Base-by-base conservation (phyloP, 2,329 filamentous ascomycete genomes). In the Fusarium udum region DNA sequence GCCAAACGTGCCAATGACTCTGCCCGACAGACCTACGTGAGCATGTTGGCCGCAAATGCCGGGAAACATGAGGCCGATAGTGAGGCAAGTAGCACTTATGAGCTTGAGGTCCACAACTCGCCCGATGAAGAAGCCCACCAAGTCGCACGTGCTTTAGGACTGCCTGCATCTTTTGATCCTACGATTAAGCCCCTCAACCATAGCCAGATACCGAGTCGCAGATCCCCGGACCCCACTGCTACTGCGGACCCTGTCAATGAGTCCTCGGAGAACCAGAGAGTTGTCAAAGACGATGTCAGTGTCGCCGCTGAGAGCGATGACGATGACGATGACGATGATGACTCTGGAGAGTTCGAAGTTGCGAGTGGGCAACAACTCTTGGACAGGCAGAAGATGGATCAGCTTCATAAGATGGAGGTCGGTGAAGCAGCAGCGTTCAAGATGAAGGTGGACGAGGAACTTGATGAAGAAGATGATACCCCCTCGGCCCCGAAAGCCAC, bases 1-100 rank as follows among this genome's bases (percentile, higher is more conserved):
- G 88, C 89, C 67, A 97, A 97, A 85, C 91, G 95, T 36, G 88
- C 91, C 57, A 91, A 92, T 61, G 94, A 97, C 76, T 91, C 93
- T 11, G 87, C 85, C 22, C 89, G 95, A 39, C 91, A 92, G 74
- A 92, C 91, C 49, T 97, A 97, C 80, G 87, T 91, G 58, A 89
- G 92, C 60, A 94, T 97, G 82, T 84, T 97, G 15, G 90, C 92
- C 58, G 88, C 92, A 75, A 87, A 83, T 14, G 80, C 85, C 49
- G 88, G 88, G 39, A 85, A 84, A 55, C 89, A 91, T 76, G 89
- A 90, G 77, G 88, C 88, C 69, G 87, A 90, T 66, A 87, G 84
- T 79, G 86, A 88, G 64, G 83, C 83, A 42, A 86, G 84, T 73
- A 86, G 84, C 74, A 80, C 83, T 13, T 90, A 89, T 78, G 86